Percentiles rank a stretch among this genome's conserved stretches.
These are phyloP conservation scores for Basidioascus undulatus DNA, from an alignment of 768 basidiomycete species.

Conservation along the genomic window DNA sequence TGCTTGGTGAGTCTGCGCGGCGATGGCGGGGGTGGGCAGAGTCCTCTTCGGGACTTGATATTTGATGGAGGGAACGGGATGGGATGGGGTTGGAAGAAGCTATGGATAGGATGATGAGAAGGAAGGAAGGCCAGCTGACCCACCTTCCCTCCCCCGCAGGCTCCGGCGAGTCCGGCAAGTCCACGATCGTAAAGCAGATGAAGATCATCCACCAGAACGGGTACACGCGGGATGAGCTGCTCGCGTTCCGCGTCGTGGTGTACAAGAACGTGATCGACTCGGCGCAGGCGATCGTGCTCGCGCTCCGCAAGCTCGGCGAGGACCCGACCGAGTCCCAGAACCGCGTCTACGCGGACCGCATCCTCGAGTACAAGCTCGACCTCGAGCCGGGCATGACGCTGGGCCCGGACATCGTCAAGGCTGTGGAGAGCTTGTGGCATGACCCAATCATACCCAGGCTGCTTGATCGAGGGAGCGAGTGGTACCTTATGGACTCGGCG, in stretches of 20 bases:
- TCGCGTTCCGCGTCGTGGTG: slow-evolving; percentile 49
- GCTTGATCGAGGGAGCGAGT: slow-evolving; percentile 30
- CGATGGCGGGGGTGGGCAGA: neutral
- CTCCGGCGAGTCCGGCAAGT: slow-evolving; percentile 84
- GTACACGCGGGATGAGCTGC: slow-evolving; percentile 52
- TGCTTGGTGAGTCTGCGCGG: slow-evolving; percentile 40
- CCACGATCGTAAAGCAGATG: slow-evolving; percentile 95
- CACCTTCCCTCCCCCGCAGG: slow-evolving; percentile 25
- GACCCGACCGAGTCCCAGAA: slow-evolving; percentile 48
- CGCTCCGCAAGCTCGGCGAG: slow-evolving; percentile 63
- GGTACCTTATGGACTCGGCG: slow-evolving; percentile 90
- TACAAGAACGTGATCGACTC: slow-evolving; percentile 73
- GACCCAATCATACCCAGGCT: slow-evolving; percentile 25
- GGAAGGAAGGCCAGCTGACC: neutral
- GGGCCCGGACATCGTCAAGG: slow-evolving; percentile 19
- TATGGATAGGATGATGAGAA: neutral
- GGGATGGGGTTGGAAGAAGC: neutral
- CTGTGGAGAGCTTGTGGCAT: slow-evolving; percentile 25
- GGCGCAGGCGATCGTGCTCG: slow-evolving; percentile 59
- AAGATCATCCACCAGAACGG: slow-evolving; percentile 92
- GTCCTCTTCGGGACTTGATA: neutral
- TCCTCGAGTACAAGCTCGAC: slow-evolving; percentile 6
- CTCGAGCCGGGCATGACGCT: slow-evolving; percentile 16
- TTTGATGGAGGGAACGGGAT: neutral
- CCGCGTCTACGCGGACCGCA: slow-evolving; percentile 16